phyloP scores from a whole-genome alignment of 345 rosid species.

The Populus davidiana region DNA sequence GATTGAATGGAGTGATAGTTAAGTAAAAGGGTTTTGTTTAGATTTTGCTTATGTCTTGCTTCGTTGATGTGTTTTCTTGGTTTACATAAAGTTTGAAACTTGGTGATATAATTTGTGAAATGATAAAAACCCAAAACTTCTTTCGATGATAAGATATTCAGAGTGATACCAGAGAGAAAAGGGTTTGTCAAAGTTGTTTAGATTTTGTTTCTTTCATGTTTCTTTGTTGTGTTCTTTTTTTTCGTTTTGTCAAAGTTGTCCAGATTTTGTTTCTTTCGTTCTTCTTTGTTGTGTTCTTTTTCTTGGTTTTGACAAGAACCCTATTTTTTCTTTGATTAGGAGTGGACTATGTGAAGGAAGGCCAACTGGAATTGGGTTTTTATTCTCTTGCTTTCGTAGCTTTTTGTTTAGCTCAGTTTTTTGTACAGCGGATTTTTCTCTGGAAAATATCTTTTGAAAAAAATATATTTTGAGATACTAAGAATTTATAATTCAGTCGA shows the following conservation, averaged over 20 bases:
- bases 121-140: neutral
- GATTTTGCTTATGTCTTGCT: neutral
- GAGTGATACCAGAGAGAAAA: neutral
- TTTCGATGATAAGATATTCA: neutral
- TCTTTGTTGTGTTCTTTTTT: neutral
- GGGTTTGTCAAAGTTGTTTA: neutral
- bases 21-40: neutral
- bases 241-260: no score
- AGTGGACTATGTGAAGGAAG: neutral
- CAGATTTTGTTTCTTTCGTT: neutral
- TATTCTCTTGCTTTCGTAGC: neutral
- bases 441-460: neutral
- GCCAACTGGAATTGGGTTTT: slow-evolving; percentile 2
- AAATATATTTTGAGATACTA: neutral
- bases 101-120: neutral
- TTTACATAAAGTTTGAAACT: neutral
- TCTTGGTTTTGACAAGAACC: neutral
- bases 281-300: neutral
- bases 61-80: neutral
- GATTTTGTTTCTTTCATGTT: neutral
- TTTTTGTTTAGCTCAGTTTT: neutral
- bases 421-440: neutral
- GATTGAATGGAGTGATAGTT: neutral
- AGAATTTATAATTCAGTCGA: neutral
- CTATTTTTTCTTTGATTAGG: slow-evolving; percentile 3